Conservation (phyloP, 1,284 basidiomycete genomes). For the Volvariella surrecta region DNA sequence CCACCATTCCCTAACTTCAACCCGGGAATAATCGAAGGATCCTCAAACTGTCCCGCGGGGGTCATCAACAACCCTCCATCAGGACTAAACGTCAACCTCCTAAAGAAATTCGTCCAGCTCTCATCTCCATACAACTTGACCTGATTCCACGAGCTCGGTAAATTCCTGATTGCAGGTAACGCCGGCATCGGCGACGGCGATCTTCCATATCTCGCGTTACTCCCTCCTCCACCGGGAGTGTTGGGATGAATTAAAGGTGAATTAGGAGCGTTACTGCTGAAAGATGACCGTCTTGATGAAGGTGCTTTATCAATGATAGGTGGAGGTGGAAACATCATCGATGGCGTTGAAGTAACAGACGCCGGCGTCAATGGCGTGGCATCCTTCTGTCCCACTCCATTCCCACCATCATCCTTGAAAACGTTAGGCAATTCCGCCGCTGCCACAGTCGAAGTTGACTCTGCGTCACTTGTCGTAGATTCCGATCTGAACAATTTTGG, state of each 20-base stretch:
- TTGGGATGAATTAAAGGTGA: slow-evolving; percentile 51
- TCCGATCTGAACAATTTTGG: slow-evolving; percentile 6
- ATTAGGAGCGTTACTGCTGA: slow-evolving; percentile 72
- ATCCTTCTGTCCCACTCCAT: slow-evolving; percentile 11
- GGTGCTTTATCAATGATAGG: slow-evolving; percentile 27
- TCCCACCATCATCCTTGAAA: slow-evolving; percentile 10
- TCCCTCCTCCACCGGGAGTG: not conserved
- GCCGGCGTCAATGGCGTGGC: slow-evolving; percentile 54
- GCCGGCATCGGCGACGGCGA: slow-evolving; percentile 90
- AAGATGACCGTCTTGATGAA: slow-evolving; percentile 80
- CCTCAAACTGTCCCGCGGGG: slow-evolving; percentile 94
- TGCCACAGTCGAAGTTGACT: slow-evolving; percentile 10
- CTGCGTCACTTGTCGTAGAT: slow-evolving; percentile 9
- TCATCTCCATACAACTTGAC: slow-evolving; percentile 88
- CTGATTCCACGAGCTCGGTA: slow-evolving; percentile 26
- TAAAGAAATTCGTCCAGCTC: slow-evolving; percentile 93
- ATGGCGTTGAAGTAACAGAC: slow-evolving; percentile 34
- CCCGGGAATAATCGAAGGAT: slow-evolving; percentile 57
- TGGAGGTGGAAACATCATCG: slow-evolving; percentile 48
- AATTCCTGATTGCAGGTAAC: slow-evolving; percentile 75
- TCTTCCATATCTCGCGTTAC: slow-evolving; percentile 53
- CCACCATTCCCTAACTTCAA: slow-evolving; percentile 24
- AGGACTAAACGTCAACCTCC: slow-evolving; percentile 88
- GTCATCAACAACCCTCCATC: slow-evolving; percentile 92
- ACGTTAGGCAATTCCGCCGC: not conserved